Conservation (phyloP, 352 stramenopile genomes). For the Phytophthora europaea region DNA sequence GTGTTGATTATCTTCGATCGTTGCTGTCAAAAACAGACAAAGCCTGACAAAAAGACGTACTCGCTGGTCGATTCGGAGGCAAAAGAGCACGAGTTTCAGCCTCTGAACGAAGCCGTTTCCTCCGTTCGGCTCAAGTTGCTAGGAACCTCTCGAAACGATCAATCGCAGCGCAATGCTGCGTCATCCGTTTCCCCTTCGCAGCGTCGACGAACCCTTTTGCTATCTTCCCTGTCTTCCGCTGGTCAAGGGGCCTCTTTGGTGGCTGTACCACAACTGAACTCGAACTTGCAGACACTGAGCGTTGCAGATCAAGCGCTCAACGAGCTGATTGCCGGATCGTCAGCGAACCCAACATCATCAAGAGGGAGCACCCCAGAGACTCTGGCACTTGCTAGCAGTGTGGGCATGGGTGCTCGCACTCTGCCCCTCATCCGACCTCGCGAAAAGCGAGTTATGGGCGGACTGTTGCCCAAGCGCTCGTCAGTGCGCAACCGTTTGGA, state of each 20-base stretch:
- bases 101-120: conserved; percentile 66
- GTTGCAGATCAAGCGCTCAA: conserved; percentile 35
- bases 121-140: conserved; percentile 59
- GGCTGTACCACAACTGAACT: conserved; percentile 13
- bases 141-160: conserved; percentile 22
- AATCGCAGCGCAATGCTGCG: not conserved
- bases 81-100: conserved; percentile 52
- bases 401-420: conserved; percentile 47
- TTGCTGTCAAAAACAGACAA: conserved; percentile 41
- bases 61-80: conserved; percentile 64
- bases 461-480: conserved; percentile 72
- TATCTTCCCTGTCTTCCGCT: conserved; percentile 1
- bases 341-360: conserved; percentile 19
- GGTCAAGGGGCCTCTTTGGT: not conserved
- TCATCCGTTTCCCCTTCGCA: conserved; percentile 8
- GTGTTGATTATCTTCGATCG: not conserved
- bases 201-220: conserved; percentile 20
- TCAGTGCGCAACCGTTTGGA: conserved; percentile 70
- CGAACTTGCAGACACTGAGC: conserved; percentile 23
- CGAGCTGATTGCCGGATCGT: conserved; percentile 28
- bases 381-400: conserved; percentile 41
- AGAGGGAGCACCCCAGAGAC: conserved; percentile 24
- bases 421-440: conserved; percentile 64
- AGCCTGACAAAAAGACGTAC: conserved; percentile 67
- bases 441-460: conserved; percentile 75